Base-by-base conservation (phyloP, 1,139 yeast genomes). In the Yamadazyma mexicana region DNA sequence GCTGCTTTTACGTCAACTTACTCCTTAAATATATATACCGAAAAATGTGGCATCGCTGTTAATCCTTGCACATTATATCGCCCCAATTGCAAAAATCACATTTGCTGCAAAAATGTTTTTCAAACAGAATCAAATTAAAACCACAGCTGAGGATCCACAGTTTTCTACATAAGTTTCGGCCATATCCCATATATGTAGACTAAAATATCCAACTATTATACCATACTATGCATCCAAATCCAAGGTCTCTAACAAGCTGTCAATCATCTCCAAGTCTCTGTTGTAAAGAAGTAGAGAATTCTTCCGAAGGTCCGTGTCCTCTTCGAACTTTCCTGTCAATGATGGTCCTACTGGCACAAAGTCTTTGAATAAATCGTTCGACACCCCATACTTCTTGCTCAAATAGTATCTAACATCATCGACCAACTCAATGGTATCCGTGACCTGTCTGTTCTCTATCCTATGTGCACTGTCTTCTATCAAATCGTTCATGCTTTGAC, bases 331-430 rank as follows among this genome's bases (percentile, higher is more conserved):
- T 5, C 52, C 56, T 2, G 47, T 51, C 30, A 48, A 49, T 1
- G 45, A 40, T 5, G 43, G 42, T 5, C 59, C 54, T 24, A 53
- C 45, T 5, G 66, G 66, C 32, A 61, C 64, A 36, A 61, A 61
- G 27, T 63, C 69, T 29, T 53, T 49, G 14, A 46, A 39, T 17
- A 53, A 52, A 22, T 61, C 66, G 26, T 64, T 69, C 40, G 56
- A 55, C 3, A 62, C 62, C 0, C 62, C 58, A 46, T 75, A 74
- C 47, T 75, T 78, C 52, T 74, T 72, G 3, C 73, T 61, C 40
- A 86, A 58, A 48, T 81, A 83, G 57, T 74, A 86, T 45, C 91
- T 66, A 9, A 86, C 81, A 61, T 86, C 95, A 61, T 86, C 95
- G 30, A 86, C 66, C 48, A 86, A 63, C 52, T 86, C 95, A 55